Conservation (phyloP, 192 early-diverging fungal genomes). For the Backusella liffmaniae region DNA sequence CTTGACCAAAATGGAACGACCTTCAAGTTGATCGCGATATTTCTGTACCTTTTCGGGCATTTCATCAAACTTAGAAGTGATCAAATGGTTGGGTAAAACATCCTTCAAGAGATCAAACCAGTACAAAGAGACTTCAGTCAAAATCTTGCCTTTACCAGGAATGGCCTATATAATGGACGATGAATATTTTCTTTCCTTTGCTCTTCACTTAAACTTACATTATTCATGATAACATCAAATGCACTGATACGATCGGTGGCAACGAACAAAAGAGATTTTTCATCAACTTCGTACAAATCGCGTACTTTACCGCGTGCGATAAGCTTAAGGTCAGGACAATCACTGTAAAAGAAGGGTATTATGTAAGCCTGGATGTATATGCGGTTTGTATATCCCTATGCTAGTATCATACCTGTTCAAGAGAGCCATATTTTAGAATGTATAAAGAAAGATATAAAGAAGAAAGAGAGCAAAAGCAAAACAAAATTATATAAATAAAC, state of each 20-base stretch:
- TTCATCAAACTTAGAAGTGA: conserved; percentile 89
- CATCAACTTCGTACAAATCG: conserved; percentile 94
- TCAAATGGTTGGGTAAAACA: conserved; percentile 95
- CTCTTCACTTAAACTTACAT: conserved; percentile 56
- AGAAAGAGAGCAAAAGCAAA: not conserved
- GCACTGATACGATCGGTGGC: conserved; percentile 98
- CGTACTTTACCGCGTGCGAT: conserved; percentile 95
- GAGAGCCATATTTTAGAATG: not conserved
- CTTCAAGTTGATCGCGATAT: conserved; percentile 86
- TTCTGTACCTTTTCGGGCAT: conserved; percentile 88
- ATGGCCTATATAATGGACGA: conserved; percentile 65
- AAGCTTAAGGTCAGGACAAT: conserved; percentile 92
- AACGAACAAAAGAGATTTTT: conserved; percentile 86
- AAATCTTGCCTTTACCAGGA: conserved; percentile 94
- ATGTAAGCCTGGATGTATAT: not conserved
- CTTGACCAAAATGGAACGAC: conserved; percentile 90
- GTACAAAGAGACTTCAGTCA: conserved; percentile 93
- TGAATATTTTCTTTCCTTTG: not conserved
- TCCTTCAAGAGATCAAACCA: conserved; percentile 93
- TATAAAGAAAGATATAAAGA: not conserved
- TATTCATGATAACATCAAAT: conserved; percentile 98
- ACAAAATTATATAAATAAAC: not conserved
- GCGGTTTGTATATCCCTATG: not conserved
- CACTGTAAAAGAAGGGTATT: conserved; percentile 33
- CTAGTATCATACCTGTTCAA: conserved; percentile 2